These are phyloP conservation scores for Murraya koenigii DNA, from an alignment of 345 rosid species.

Conservation along the genomic window DNA sequence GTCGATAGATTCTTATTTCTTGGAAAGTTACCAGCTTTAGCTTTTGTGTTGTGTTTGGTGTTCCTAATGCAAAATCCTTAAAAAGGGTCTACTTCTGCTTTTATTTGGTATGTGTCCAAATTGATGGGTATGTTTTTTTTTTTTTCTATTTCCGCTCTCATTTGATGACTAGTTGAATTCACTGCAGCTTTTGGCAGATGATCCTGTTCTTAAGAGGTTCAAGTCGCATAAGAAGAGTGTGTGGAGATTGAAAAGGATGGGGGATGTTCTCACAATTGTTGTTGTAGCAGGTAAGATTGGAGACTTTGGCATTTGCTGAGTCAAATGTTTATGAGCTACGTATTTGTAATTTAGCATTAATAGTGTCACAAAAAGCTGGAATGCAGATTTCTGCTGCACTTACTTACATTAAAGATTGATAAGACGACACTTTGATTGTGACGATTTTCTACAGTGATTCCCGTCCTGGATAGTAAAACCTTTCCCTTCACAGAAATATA, in stretches of 20 bases:
- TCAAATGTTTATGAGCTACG: neutral
- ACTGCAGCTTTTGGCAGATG: slow-evolving; percentile 78
- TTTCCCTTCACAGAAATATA: neutral
- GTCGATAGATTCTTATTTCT: neutral
- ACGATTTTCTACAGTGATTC: neutral
- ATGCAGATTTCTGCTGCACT: neutral
- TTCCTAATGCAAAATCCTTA: neutral
- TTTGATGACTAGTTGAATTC: neutral
- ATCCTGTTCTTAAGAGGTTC: slow-evolving; percentile 67
- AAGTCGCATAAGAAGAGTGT: slow-evolving; percentile 76
- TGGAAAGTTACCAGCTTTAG: slow-evolving; percentile 1
- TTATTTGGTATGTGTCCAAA: neutral
- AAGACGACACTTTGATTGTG: neutral
- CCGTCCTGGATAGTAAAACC: neutral
- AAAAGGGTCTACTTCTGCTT: neutral
- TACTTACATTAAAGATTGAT: neutral
- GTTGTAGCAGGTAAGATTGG: slow-evolving; percentile 65
- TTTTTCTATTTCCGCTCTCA: neutral
- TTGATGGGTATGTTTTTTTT: neutral
- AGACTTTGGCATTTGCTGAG: neutral
- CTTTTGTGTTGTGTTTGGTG: neutral
- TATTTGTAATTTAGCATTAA: neutral
- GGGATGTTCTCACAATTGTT: slow-evolving; percentile 79
- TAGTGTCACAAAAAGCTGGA: neutral
- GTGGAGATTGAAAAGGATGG: slow-evolving; percentile 49